phyloP scores from a whole-genome alignment of 2,329 filamentous ascomycete species.

The Zymoseptoria tritici region DNA sequence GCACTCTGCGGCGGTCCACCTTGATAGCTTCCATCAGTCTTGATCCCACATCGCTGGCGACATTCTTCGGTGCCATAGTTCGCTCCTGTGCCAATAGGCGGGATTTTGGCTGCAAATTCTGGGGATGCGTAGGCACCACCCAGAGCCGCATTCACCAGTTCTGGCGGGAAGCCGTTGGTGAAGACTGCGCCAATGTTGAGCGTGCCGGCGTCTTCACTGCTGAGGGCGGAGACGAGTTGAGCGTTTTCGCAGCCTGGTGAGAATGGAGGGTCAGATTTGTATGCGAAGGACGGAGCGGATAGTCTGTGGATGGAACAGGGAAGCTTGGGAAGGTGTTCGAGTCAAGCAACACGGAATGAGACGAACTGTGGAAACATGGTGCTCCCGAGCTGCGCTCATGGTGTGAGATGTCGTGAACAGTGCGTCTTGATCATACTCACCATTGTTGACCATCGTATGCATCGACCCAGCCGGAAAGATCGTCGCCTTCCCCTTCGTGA shows the following conservation, averaged over 20 bases:
- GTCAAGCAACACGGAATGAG: neutral
- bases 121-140: conserved; percentile 31
- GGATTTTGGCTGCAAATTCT: conserved; percentile 28
- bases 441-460: conserved; percentile 46
- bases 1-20: neutral
- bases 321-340: neutral
- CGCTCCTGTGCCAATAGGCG: conserved; percentile 36
- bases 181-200: conserved; percentile 43
- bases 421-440: conserved; percentile 24
- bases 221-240: conserved; percentile 44
- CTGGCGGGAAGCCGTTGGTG: conserved; percentile 31
- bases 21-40: neutral
- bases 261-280: neutral
- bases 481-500: conserved; percentile 42
- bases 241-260: conserved; percentile 41
- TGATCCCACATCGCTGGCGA: conserved; percentile 28
- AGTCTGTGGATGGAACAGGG: neutral
- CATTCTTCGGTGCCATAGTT: conserved; percentile 37
- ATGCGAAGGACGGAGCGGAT: neutral
- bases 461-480: conserved; percentile 44
- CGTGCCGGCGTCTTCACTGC: conserved; percentile 45
- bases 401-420: neutral
- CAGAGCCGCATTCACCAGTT: conserved; percentile 39
- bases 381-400: neutral
- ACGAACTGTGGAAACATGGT: neutral